Evolutionary conservation across 169 alveolate species (phyloP).

Genomic region (Plasmodium vivax): DNA sequence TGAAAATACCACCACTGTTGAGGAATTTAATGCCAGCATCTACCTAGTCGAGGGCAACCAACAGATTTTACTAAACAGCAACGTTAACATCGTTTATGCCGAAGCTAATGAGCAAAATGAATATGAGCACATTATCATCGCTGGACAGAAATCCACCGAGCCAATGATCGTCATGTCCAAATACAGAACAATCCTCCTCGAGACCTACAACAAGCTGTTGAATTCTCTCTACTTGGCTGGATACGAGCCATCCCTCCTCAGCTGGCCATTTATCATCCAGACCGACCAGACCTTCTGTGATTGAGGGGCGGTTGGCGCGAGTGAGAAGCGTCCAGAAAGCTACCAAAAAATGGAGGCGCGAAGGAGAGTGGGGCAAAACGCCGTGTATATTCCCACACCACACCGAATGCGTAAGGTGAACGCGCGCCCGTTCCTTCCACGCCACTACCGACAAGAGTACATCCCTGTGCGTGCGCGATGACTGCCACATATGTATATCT

Average conservation of each 20-base stretch:
- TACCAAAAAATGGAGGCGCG: not conserved
- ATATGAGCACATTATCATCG: slow-evolving; percentile 52
- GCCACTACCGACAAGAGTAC: not conserved
- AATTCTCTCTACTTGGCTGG: slow-evolving; percentile 70
- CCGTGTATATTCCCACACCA: not conserved
- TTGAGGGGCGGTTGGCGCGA: not conserved
- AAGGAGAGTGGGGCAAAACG: not conserved
- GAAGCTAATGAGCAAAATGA: slow-evolving; percentile 53
- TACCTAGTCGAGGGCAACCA: slow-evolving; percentile 54
- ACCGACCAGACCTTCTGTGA: slow-evolving; percentile 73
- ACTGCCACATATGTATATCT: not conserved
- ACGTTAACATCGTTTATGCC: slow-evolving; percentile 44
- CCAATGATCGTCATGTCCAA: slow-evolving; percentile 65
- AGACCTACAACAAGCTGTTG: slow-evolving; percentile 40
- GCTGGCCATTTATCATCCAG: slow-evolving; percentile 68
- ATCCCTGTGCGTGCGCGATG: not conserved
- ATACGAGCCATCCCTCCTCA: slow-evolving; percentile 57
- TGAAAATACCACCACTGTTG: slow-evolving; percentile 44
- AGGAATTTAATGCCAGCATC: slow-evolving; percentile 41
- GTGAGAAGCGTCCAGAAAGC: not conserved
- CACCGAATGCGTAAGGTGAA: not conserved
- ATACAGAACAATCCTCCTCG: slow-evolving; percentile 40
- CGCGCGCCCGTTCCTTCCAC: not conserved
- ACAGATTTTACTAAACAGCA: slow-evolving; percentile 34
- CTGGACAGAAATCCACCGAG: slow-evolving; percentile 36